phyloP scores from a whole-genome alignment of 805 yeast genomes.

The Ogataea naganishii region DNA sequence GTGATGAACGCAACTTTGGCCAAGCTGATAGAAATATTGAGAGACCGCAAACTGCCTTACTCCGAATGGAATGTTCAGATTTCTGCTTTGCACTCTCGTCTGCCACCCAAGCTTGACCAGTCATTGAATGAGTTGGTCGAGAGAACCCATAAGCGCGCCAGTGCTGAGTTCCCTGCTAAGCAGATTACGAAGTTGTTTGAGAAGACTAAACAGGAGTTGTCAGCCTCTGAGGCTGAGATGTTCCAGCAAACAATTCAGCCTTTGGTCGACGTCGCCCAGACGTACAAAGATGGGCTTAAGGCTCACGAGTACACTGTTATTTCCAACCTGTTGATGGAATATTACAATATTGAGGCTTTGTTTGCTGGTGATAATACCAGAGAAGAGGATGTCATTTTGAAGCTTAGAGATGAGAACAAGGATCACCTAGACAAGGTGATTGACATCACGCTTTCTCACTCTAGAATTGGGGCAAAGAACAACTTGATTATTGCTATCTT shows the following conservation, averaged over 20 bases:
- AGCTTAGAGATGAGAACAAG: constrained; percentile 81
- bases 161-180: constrained; percentile 90
- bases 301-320: constrained; percentile 80
- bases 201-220: constrained; percentile 41
- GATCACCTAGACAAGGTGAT: constrained; percentile 69
- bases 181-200: constrained; percentile 67
- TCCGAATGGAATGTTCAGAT: constrained; percentile 83
- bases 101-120: constrained; percentile 71
- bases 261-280: constrained; percentile 56
- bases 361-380: constrained; percentile 71
- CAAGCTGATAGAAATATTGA: constrained; percentile 61
- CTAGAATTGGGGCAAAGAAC: constrained; percentile 89
- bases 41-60: constrained; percentile 78
- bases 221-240: constrained; percentile 40
- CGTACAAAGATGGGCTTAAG: constrained; percentile 66
- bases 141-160: constrained; percentile 46
- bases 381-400: constrained; percentile 84
- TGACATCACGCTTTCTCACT: constrained; percentile 71
- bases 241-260: constrained; percentile 63
- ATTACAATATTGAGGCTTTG: constrained; percentile 66
- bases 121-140: constrained; percentile 57
- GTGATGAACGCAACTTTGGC: constrained; percentile 80
- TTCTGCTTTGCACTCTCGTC: constrained; percentile 87
- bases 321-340: constrained; percentile 59
- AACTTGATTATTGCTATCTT: constrained; percentile 80